Base-by-base conservation (phyloP, 768 basidiomycete genomes). In the Lentinula edodes region DNA sequence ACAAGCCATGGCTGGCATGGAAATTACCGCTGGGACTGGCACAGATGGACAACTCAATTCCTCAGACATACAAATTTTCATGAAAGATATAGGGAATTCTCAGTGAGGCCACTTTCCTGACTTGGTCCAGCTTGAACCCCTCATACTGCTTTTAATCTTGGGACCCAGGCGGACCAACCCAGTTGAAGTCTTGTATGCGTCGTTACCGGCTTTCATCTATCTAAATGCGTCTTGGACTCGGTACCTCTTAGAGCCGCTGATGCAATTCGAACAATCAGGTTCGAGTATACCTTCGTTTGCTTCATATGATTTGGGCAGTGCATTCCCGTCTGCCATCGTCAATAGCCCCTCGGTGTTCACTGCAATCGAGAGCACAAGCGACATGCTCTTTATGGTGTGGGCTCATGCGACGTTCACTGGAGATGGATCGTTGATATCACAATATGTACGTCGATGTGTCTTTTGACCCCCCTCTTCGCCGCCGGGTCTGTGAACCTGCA, bases 231-330 rank as follows among this genome's bases (percentile, higher is more conserved):
- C 62, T 18, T 61, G 56, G 54, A 59, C 52, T 6, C 62, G 58
- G 28, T 55, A 43, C 6, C 52, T 65, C 5, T 58, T 71, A 5
- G 38, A 52, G 20, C 69, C 69, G 9, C 54, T 70, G n/a, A 57
- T 71, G 34, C 46, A 62, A n/a, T 70, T 66, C 52, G 62, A 68
- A 52, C 42, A 60, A 23, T 65, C 66, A 15, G 39, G 20, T 32
- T 42, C 57, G 28, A 70, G 67, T 60, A 51, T 52, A 8, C 32
- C 64, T 15, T 32, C 51, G 18, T 69, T 52, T 52, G 67, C 65
- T 39, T 56, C 62, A 2, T 63, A 52, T 38, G 67, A 69, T 52
- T 61, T 71, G n/a, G 68, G 68, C 52, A 59, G 20, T 13, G 34
- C 35, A n/a, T 62, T 55, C 16, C 61, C 61, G 7, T 35, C 23